Conservation (phyloP, 805 yeast genomes). For the Cyberlindnera bimundalis region DNA sequence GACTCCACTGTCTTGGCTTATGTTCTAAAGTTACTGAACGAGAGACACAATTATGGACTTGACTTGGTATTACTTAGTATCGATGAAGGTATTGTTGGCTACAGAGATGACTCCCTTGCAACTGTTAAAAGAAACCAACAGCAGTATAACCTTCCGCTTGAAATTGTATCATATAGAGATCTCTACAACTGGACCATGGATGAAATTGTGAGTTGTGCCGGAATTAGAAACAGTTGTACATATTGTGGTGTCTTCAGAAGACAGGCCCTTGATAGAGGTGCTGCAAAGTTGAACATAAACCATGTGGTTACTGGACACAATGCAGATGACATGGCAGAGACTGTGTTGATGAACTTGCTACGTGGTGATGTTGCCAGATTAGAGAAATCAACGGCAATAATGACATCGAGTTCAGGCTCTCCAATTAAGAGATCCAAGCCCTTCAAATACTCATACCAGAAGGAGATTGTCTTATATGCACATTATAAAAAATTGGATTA, state of each 20-base stretch:
- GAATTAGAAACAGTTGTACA: conserved; percentile 90
- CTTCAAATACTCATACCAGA: conserved; percentile 91
- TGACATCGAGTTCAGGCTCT: conserved; percentile 79
- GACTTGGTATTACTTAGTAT: conserved; percentile 77
- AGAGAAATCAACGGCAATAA: conserved; percentile 81
- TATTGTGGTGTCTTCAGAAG: conserved; percentile 97
- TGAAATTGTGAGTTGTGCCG: conserved; percentile 92
- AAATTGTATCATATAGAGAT: conserved; percentile 81
- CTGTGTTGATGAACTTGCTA: conserved; percentile 88
- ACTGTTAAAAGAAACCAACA: conserved; percentile 90
- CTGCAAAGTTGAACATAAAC: conserved; percentile 73
- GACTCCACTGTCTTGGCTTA: conserved; percentile 95
- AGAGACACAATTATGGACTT: conserved; percentile 84
- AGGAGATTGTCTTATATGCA: conserved; percentile 95
- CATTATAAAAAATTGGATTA: conserved; percentile 94
- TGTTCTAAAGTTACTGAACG: conserved; percentile 81
- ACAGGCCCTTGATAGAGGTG: conserved; percentile 96
- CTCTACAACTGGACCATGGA: conserved; percentile 99
- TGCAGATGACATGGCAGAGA: conserved; percentile 99
- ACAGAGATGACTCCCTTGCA: conserved; percentile 94
- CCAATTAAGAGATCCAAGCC: conserved; percentile 95
- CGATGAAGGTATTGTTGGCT: conserved; percentile 97
- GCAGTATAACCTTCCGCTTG: conserved; percentile 78
- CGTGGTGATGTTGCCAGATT: conserved; percentile 96
- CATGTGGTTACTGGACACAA: conserved; percentile 98